These are phyloP conservation scores for Monosporascus sp. DNA, from an alignment of 2,329 filamentous ascomycete species.

Conservation along the genomic window DNA sequence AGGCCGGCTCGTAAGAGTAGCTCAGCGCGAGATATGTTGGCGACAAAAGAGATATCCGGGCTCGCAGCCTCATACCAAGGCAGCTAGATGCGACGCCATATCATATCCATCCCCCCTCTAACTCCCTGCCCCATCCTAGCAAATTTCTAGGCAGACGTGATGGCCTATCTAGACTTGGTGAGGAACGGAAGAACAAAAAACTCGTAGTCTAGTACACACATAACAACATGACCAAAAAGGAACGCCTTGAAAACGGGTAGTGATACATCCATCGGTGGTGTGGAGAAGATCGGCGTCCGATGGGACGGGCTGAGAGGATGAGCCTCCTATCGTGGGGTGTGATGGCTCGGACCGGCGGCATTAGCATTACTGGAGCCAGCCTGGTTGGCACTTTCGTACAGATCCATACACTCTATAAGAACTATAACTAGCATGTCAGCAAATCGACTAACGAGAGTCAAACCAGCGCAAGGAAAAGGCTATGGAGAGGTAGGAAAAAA, in stretches of 20 bases:
- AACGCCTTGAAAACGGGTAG: slow-evolving; percentile 20
- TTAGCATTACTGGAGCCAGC: slow-evolving; percentile 25
- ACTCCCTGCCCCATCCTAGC: slow-evolving; percentile 11
- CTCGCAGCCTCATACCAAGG: slow-evolving; percentile 5
- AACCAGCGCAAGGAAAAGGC: slow-evolving; percentile 1
- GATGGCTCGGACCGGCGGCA: slow-evolving; percentile 13
- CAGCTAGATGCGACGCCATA: slow-evolving; percentile 7
- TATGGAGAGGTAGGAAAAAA: slow-evolving; percentile 13
- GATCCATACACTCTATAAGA: slow-evolving; percentile 35
- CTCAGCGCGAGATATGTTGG: neutral
- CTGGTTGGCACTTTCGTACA: slow-evolving; percentile 37
- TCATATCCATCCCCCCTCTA: slow-evolving; percentile 7
- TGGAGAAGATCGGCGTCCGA: slow-evolving; percentile 2
- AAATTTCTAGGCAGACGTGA: neutral
- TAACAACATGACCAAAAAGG: slow-evolving; percentile 12
- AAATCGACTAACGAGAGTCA: neutral
- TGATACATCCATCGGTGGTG: slow-evolving; percentile 14
- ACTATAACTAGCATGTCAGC: slow-evolving; percentile 13
- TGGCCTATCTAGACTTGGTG: neutral
- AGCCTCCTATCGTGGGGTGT: slow-evolving; percentile 11
- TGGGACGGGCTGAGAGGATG: neutral
- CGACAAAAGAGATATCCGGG: neutral
- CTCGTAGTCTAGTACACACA: slow-evolving; percentile 18
- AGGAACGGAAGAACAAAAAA: slow-evolving; percentile 12
- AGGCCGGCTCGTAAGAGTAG: slow-evolving; percentile 4